Percentiles rank a stretch among this genome's conserved stretches.
Evolutionary conservation across 352 stramenopile genomes (phyloP).

Genomic region (Globisporangium carolinianum): DNA sequence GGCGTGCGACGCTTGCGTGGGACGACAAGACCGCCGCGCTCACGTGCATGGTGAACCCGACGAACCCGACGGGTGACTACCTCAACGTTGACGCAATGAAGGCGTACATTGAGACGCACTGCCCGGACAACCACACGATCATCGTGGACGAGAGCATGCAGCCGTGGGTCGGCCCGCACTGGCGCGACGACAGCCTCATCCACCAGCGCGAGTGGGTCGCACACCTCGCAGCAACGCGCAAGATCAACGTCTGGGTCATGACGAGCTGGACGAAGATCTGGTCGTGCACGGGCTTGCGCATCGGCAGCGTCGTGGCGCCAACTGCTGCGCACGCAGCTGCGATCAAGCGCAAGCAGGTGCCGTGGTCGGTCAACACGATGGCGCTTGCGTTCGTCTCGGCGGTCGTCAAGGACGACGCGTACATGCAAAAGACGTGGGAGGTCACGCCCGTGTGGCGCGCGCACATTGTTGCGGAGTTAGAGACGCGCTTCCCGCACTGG

Average conservation of each 20-base stretch:
- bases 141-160: slow-evolving; percentile 92
- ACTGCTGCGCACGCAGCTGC: slow-evolving; percentile 62
- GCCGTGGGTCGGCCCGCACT: slow-evolving; percentile 81
- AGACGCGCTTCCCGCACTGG: slow-evolving; percentile 60
- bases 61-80: slow-evolving; percentile 89
- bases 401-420: slow-evolving; percentile 71
- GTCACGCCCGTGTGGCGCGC: slow-evolving; percentile 77
- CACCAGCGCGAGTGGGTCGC: slow-evolving; percentile 80
- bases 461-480: slow-evolving; percentile 41
- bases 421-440: slow-evolving; percentile 81
- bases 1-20: slow-evolving; percentile 68
- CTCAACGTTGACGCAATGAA: slow-evolving; percentile 77
- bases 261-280: slow-evolving; percentile 91
- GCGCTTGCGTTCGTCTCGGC: slow-evolving; percentile 80
- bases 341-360: slow-evolving; percentile 90
- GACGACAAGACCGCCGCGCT: slow-evolving; percentile 64
- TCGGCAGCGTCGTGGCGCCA: slow-evolving; percentile 84
- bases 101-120: slow-evolving; percentile 79
- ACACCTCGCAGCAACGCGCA: slow-evolving; percentile 59
- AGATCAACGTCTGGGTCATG: slow-evolving; percentile 90
- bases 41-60: slow-evolving; percentile 87
- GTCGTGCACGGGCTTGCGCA: slow-evolving; percentile 86
- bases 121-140: slow-evolving; percentile 83
- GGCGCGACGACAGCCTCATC: slow-evolving; percentile 83
- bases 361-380: slow-evolving; percentile 90